A percentile compares a stretch with the other conserved stretches of the same genome.
phyloP scores from a whole-genome alignment of 2,329 filamentous ascomycete species.

The Paecilomyces sp. region DNA sequence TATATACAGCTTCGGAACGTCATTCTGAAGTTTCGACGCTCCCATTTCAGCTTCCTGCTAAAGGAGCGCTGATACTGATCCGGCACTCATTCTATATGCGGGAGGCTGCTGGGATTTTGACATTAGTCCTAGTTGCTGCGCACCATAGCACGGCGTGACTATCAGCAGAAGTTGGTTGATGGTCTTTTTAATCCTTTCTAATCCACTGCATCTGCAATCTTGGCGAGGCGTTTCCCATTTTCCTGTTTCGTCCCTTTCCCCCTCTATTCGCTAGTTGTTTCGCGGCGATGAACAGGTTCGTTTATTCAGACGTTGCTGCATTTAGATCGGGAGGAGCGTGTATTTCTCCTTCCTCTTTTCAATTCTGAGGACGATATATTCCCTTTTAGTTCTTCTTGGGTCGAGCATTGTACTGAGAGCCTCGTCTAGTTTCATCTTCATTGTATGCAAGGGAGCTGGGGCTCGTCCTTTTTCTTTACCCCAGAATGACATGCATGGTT shows the following conservation, averaged over 20 bases:
- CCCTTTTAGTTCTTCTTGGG: conserved; percentile 1
- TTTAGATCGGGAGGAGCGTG: conserved; percentile 22
- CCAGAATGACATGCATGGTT: conserved; percentile 1
- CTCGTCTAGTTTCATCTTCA: neutral
- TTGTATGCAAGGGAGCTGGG: neutral
- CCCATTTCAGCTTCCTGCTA: neutral
- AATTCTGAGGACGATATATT: conserved; percentile 8
- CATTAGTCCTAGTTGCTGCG: neutral
- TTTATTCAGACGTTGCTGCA: conserved; percentile 15
- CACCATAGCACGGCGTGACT: neutral
- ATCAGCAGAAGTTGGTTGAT: neutral
- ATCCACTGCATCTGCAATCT: conserved; percentile 3
- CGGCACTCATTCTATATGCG: neutral
- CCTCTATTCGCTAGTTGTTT: conserved; percentile 10
- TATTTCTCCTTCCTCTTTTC: conserved; percentile 15
- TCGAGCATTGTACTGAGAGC: neutral
- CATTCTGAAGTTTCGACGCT: neutral
- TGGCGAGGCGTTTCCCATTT: conserved; percentile 11
- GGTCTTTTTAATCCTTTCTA: neutral
- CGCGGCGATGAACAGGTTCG: conserved; percentile 18
- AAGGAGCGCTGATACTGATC: neutral
- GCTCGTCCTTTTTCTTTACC: conserved; percentile 6
- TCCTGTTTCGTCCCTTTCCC: conserved; percentile 13
- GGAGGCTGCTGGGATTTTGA: neutral
- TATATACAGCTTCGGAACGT: neutral